Evolutionary conservation across 768 basidiomycete genomes (phyloP).

Genomic region (Cystoderma amianthinum): DNA sequence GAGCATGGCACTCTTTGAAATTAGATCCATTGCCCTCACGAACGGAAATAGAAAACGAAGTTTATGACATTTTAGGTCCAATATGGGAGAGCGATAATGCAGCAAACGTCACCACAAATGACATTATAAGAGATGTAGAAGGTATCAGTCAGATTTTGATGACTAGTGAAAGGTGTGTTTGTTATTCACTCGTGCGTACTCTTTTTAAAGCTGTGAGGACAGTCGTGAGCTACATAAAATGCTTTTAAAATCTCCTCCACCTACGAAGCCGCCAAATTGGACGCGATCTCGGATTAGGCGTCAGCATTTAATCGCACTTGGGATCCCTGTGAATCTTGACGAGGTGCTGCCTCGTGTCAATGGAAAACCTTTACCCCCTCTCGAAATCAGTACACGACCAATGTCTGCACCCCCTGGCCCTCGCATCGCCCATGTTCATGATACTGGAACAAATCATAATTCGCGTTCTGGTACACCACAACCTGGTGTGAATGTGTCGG

Average conservation of each 20-base stretch:
- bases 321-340: conserved; percentile 92
- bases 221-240: conserved; percentile 78
- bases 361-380: conserved; percentile 63
- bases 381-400: conserved; percentile 80
- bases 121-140: conserved; percentile 71
- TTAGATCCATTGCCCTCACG: conserved; percentile 60
- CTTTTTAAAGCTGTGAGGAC: conserved; percentile 8
- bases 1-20: conserved; percentile 53
- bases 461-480: conserved; percentile 51
- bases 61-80: conserved; percentile 60
- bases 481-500: conserved; percentile 24
- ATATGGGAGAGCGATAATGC: conserved; percentile 54
- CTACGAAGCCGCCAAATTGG: conserved; percentile 88
- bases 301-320: conserved; percentile 86
- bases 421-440: conserved; percentile 27
- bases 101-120: conserved; percentile 51
- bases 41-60: conserved; percentile 48
- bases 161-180: conserved; percentile 63
- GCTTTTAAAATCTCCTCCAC: conserved; percentile 65
- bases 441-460: conserved; percentile 25
- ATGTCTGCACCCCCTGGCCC: conserved; percentile 72
- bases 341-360: conserved; percentile 73
- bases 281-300: conserved; percentile 85
- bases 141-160: conserved; percentile 77
- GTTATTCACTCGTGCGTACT: conserved; percentile 1